Evolutionary conservation across 305 asterid genomes (phyloP), one percentile per base, ranked within the genome.

Genomic region (Fraxinus velutina): DNA sequence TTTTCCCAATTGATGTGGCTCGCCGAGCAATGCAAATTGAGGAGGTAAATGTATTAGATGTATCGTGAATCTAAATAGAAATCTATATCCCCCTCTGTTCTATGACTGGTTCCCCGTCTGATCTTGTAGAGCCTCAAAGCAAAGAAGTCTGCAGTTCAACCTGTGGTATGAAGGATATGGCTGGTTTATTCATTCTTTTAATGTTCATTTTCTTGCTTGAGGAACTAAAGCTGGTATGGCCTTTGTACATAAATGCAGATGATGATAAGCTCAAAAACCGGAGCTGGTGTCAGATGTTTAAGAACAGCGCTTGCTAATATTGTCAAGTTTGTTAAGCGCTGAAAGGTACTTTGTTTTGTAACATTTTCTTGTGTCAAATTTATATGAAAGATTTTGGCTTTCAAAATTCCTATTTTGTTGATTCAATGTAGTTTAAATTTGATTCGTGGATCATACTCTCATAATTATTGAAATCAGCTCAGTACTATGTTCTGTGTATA

Each of bases 11-110:
- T 83, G 97, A 94, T 64, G 99, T 96, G 80, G 98, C 99, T 30
- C 91, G 99, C 13, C 90, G 96, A 81, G 98, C 98, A 81, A 96
- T 92, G 97, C 97, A 96, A 90, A 96, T 96, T 55, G 98, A 94
- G 92, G 99, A 96, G 97, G 98, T 92, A 80, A 85, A 82, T 78
- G 6, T 73, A 66, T 52, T 68, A 57, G 9, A 50, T 13, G 29
- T 21, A 27, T 17, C 66, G 13, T 76, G 39, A 42, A 74, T 81
- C 19, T 32, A 10, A 57, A 75, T 37, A 50, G 44, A 36, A 71
- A 77, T 73, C 10, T 13, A 39, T 55, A 19, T 44, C 36, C 34
- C 33, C 1, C 7, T 66, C 50, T 52, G 83, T 32, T 60, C 36
- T 62, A 17, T 82, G 55, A 71, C 75, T n/a, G 24, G 44, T 33